Base-by-base conservation (phyloP, 371 early-diverging fungal species). In the Mucor sp. region DNA sequence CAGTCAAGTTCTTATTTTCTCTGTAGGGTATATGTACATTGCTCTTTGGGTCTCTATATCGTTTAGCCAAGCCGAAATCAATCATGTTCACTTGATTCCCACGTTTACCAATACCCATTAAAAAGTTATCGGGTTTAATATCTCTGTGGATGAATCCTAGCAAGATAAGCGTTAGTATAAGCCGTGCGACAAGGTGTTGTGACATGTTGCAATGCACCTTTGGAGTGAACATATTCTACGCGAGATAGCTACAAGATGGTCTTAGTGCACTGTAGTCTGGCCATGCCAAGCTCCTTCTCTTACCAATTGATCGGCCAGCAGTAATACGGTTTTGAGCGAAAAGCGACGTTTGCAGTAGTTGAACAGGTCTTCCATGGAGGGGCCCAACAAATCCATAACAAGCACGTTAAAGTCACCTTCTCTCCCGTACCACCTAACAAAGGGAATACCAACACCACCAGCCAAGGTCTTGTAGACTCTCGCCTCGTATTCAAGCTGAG, bases 11-110 rank as follows among this genome's bases (percentile, higher is more conserved):
- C 84, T 99, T 99, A 81, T 97, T 95, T 80, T 96, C 96, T 77
- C 94, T 91, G 83, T 96, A 97, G 15, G 98, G 95, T 66, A 99
- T 99, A 82, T 99, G 99, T 71, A 95, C 83, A 75, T 97, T 94
- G 32, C 97, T 98, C 72, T 91, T 92, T 58, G 98, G 95, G 78
- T 99, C 97, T 66, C 98, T 91, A 84, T 95, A 99, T 77, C 95
- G 94, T 77, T 99, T 99, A 67, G 99, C 98, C 60, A 99, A 86
- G 32, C 99, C 99, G 87, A 99, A 98, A 84, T 99, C 99, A 69
- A 99, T 99, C 33, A 99, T 90, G 79, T 97, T 97, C 35, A 99
- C 96, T 70, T 96, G 96, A 78, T 97, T 97, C 62, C 94, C 94
- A 44, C 94, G 91, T 72, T 94, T 93, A 37, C 95, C 95, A 72